Conservation (phyloP, 2,329 filamentous ascomycete genomes). For the Fusarium dimerum region DNA sequence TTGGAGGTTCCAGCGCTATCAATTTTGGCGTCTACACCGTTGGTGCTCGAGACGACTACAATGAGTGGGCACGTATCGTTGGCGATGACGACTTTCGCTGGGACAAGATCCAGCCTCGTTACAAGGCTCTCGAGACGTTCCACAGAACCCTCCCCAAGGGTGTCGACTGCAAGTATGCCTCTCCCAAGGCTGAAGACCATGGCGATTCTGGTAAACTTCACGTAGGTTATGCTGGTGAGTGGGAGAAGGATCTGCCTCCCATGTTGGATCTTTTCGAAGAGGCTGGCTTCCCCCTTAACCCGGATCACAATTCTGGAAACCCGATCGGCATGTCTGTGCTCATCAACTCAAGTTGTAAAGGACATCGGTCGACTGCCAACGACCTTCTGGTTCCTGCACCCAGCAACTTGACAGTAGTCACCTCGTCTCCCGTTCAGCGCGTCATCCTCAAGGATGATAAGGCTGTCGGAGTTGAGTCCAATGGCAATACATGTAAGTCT, state of each 20-base stretch:
- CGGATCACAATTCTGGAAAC: slow-evolving; percentile 59
- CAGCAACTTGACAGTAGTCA: slow-evolving; percentile 40
- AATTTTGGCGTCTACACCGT: slow-evolving; percentile 57
- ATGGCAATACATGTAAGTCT: slow-evolving; percentile 18
- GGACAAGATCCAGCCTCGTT: slow-evolving; percentile 51
- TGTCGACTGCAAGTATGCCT: slow-evolving; percentile 46
- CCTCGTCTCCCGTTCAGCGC: slow-evolving; percentile 17
- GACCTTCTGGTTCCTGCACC: slow-evolving; percentile 48
- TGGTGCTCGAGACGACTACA: slow-evolving; percentile 61
- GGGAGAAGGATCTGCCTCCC: slow-evolving; percentile 49
- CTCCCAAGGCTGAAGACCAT: slow-evolving; percentile 47
- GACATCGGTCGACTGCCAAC: slow-evolving; percentile 50
- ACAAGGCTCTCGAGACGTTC: slow-evolving; percentile 56
- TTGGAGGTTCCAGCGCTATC: slow-evolving; percentile 54
- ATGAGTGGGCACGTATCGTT: slow-evolving; percentile 59
- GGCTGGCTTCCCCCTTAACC: slow-evolving; percentile 50
- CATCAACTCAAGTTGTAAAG: slow-evolving; percentile 51
- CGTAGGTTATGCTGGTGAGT: slow-evolving; percentile 48
- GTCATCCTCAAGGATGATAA: slow-evolving; percentile 18
- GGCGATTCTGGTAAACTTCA: slow-evolving; percentile 50
- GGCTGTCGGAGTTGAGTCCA: slow-evolving; percentile 18
- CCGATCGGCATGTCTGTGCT: slow-evolving; percentile 55
- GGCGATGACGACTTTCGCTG: slow-evolving; percentile 58
- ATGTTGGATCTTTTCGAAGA: slow-evolving; percentile 50
- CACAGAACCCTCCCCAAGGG: slow-evolving; percentile 41